Base-by-base conservation (phyloP, 2,329 filamentous ascomycete species). In the Chrysosporium queenslandicum region DNA sequence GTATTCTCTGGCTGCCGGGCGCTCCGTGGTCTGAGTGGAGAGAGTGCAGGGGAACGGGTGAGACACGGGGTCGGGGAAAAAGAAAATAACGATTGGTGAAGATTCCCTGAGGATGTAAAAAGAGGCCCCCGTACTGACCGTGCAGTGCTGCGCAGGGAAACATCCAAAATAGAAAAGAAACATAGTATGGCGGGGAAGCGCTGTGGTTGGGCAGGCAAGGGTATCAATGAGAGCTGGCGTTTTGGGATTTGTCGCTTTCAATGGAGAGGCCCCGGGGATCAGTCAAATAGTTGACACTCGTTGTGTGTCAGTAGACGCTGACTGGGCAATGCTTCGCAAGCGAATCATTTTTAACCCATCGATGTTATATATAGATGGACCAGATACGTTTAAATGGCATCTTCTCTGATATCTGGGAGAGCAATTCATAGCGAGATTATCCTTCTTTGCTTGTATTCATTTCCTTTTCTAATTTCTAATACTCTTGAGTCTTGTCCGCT, bases 131-230 rank as follows among this genome's bases (percentile, higher is more conserved):
- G 8, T 16, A 43, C 14, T n/a, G 1, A 45, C 32, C 5, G n/a
- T 45, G 14, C 27, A 20, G 25, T 9, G 8, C 25, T 25, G 18
- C 16, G 27, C 3, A 34, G 16, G 43, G 43, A 36, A 21, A 39
- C 3, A 14, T 21, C n/a, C n/a, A 34, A 23, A 34, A 46, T 23
- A 37, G 45, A 11, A 43, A 36, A 4, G 32, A 37, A 47, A 47
- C 45, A 27, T n/a, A 18, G 7, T 37, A 27, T 27, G 12, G 16
- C 37, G 12, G 20, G 41, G 32, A 23, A 29, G 23, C 8, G n/a
- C 29, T 52, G 9, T 52, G 42, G 50, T 52, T 52, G 50, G 50
- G 50, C 42, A 46, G 23, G 20, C 23, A 29, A 39, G 34, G 41
- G 50, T 34, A 42, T 34, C 23, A 29, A 25, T n/a, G 25, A 52